Evolutionary conservation across 495 filamentous ascomycete genomes (phyloP).

Genomic region (Aspergillus wentii): DNA sequence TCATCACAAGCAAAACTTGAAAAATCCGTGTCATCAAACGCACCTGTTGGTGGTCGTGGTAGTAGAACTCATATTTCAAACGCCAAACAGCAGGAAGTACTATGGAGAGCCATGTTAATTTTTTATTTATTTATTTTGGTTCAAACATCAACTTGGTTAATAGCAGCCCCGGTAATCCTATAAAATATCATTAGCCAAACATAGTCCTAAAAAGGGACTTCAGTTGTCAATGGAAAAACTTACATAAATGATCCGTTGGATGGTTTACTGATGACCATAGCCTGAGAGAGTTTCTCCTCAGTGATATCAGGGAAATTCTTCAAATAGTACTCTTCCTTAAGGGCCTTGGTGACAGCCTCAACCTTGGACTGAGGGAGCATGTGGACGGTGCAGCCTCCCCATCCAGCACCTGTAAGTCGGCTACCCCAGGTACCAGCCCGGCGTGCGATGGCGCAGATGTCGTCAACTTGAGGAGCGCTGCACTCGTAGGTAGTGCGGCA

Average conservation of each 20-base stretch:
- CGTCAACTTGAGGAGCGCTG: slow-evolving; percentile 83
- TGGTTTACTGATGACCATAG: slow-evolving; percentile 87
- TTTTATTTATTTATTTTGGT: too few relatives aligned
- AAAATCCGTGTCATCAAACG: too few relatives aligned
- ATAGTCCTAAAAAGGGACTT: background rate
- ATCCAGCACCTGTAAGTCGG: slow-evolving; percentile 88
- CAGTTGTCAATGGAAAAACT: too few relatives aligned
- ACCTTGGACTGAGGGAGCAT: slow-evolving; percentile 83
- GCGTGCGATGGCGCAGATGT: slow-evolving; percentile 75
- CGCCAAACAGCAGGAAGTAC: too few relatives aligned
- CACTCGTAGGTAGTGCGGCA: slow-evolving; percentile 86
- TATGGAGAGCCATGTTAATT: too few relatives aligned
- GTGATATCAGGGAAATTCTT: slow-evolving; percentile 65
- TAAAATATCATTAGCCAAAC: background rate
- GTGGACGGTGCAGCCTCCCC: slow-evolving; percentile 95
- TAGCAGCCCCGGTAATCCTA: slow-evolving; percentile 40
- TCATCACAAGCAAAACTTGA: too few relatives aligned
- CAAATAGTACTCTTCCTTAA: slow-evolving; percentile 76
- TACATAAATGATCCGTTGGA: slow-evolving; percentile 47
- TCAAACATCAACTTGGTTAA: slow-evolving; percentile 31
- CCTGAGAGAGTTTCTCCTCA: slow-evolving; percentile 66
- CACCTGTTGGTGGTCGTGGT: too few relatives aligned
- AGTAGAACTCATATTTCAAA: too few relatives aligned
- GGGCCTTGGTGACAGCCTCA: slow-evolving; percentile 69
- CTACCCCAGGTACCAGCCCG: slow-evolving; percentile 77